Percentiles rank a stretch among this genome's conserved stretches.
These are phyloP conservation scores for Podospora australis DNA, from an alignment of 495 filamentous ascomycete species.

Conservation along the genomic window DNA sequence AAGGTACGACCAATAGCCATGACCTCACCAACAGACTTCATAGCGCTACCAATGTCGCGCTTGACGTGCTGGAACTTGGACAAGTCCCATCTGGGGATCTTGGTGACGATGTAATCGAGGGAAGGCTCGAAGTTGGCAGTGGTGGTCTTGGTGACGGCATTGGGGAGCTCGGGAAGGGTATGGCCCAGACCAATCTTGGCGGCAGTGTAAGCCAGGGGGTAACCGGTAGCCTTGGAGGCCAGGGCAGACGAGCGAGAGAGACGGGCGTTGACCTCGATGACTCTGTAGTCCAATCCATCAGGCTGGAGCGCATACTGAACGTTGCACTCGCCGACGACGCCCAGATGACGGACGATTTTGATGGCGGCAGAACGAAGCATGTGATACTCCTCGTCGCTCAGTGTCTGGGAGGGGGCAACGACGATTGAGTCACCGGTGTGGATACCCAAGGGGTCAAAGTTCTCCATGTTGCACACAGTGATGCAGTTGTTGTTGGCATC, in stretches of 20 bases:
- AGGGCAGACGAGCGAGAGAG: slow-evolving; percentile 90
- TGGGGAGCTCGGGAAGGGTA: slow-evolving; percentile 88
- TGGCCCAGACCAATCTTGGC: slow-evolving; percentile 96
- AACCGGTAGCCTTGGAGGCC: slow-evolving; percentile 95
- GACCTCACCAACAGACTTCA: slow-evolving; percentile 98
- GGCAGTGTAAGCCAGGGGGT: slow-evolving; percentile 92
- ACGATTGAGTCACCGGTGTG: slow-evolving; percentile 99
- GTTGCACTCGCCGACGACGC: slow-evolving; percentile 97
- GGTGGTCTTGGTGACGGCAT: slow-evolving; percentile 95
- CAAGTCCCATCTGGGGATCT: slow-evolving; percentile 96
- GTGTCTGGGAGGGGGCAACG: slow-evolving; percentile 91
- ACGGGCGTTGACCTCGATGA: slow-evolving; percentile 98
- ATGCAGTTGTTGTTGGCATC: slow-evolving; percentile 98
- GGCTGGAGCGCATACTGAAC: slow-evolving; percentile 98
- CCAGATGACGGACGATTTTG: slow-evolving; percentile 95
- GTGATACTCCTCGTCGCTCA: slow-evolving; percentile 96
- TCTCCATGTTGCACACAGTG: slow-evolving; percentile 99
- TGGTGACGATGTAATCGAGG: slow-evolving; percentile 94
- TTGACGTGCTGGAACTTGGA: slow-evolving; percentile 98
- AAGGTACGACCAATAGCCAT: slow-evolving; percentile 99
- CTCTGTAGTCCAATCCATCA: slow-evolving; percentile 93
- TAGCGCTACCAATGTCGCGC: slow-evolving; percentile 91
- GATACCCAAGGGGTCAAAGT: slow-evolving; percentile 96
- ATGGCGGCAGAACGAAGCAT: slow-evolving; percentile 98
- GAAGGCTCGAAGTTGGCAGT: slow-evolving; percentile 98